Base-by-base conservation (phyloP, 805 yeast species). In the Wickerhamomyces chambardii region DNA sequence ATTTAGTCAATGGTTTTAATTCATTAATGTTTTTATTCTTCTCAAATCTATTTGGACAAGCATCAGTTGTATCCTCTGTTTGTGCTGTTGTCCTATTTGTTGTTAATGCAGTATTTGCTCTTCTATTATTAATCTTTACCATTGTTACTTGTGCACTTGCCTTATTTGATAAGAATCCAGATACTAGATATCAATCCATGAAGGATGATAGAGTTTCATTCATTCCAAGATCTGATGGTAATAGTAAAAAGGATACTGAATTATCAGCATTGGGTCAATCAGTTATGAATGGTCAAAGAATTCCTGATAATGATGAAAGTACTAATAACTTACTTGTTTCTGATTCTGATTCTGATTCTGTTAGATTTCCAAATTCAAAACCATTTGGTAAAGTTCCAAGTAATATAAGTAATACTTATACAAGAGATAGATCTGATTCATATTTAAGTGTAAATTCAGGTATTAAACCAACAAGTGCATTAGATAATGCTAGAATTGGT, bases 121-220 rank as follows among this genome's bases (percentile, higher is more conserved):
- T 85, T 45, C 71, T 84, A 49, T 69, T 90, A 50, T 63, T 92
- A 54, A 64, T 92, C 33, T 80, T 89, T 68, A 87, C 95, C 31
- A 78, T 92, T 47, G 75, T 87, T 28, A 84, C 95, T 2, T 89
- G 97, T 63, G 65, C 78, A 6, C 64, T 86, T 59, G 95, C 96
- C 1, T 59, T 92, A 48, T 46, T 89, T 24, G 80, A 83, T 57
- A 86, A 83, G 67, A 87, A 92, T 57, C 97, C 98, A 35, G 98
- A 92, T 59, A 76, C 90, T 9, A 74, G 95, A 48, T 92, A 92
- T 64, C 90, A 86, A 63, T 97, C 96, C 42, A 83, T 90, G 82
- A 83, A 82, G 48, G 98, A 92, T 58, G 98, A 92, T 55, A 76
- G 98, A 55, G 92, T 84, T 34, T 84, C 96, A n/a, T 92, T 92